Evolutionary conservation across 345 rosid genomes (phyloP).

Genomic region (Ailanthus altissimus): DNA sequence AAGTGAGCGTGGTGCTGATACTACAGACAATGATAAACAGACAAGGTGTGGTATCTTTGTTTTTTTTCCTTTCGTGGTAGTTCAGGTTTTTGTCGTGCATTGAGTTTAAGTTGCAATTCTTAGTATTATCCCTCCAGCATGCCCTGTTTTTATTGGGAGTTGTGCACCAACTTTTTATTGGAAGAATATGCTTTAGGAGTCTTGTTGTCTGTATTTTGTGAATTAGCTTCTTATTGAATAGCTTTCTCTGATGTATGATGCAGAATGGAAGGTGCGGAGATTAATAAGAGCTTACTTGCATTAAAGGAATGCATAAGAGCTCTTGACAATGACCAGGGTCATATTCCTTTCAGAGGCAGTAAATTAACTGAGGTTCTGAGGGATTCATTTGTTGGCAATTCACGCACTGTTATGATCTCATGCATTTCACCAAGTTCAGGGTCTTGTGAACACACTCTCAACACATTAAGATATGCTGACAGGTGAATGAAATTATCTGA

Average conservation of each 20-base stretch:
- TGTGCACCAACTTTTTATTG: background rate
- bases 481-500: conserved; percentile 46
- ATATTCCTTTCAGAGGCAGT: conserved; percentile 99
- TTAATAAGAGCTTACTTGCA: conserved; percentile 96
- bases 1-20: conserved; percentile 99
- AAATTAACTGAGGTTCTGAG: conserved; percentile 97
- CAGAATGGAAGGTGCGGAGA: conserved; percentile 99
- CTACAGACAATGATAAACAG: conserved; percentile 97
- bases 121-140: background rate
- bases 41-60: conserved; percentile 60
- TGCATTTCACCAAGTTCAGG: conserved; percentile 99
- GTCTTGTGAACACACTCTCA: conserved; percentile 96
- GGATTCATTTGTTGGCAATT: conserved; percentile 96
- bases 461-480: conserved; percentile 99
- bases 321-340: conserved; percentile 98
- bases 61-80: background rate
- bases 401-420: conserved; percentile 97
- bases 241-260: conserved; percentile 23
- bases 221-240: conserved; percentile 19
- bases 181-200: background rate
- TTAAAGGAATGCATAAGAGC: conserved; percentile 98
- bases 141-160: background rate
- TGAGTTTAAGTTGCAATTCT: background rate
- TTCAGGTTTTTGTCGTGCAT: conserved; percentile 9
- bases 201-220: background rate